Evolutionary conservation across 495 filamentous ascomycete genomes (phyloP).

Genomic region (Barbatosphaeria neglecta): DNA sequence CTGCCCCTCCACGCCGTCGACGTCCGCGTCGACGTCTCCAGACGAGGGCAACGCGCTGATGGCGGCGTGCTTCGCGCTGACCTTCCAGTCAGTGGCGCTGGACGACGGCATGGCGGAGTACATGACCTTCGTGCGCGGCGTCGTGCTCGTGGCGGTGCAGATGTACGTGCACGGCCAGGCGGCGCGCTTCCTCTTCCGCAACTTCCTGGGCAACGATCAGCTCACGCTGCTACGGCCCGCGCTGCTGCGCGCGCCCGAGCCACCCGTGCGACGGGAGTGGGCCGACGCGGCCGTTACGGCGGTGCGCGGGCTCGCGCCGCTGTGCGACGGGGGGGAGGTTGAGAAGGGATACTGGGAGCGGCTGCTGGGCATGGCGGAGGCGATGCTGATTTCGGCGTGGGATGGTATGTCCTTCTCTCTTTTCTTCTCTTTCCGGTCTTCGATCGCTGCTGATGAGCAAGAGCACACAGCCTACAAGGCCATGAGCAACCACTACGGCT

Average conservation of each 20-base stretch:
- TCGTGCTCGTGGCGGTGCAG: constrained; percentile 39
- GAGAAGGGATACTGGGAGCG: constrained; percentile 22
- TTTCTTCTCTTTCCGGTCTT: background rate
- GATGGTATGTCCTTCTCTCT: constrained; percentile 8
- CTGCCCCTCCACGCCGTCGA: background rate
- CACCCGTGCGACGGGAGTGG: constrained; percentile 21
- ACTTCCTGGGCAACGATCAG: constrained; percentile 20
- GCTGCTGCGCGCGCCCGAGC: constrained; percentile 17
- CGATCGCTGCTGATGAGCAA: background rate
- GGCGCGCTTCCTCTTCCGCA: constrained; percentile 34
- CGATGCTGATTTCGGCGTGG: constrained; percentile 19
- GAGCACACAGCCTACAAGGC: constrained; percentile 20
- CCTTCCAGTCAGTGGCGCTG: constrained; percentile 48
- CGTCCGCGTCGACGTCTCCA: background rate
- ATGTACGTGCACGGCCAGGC: constrained; percentile 33
- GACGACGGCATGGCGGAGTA: constrained; percentile 51
- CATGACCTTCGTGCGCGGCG: constrained; percentile 50
- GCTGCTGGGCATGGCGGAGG: constrained; percentile 18
- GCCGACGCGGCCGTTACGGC: constrained; percentile 21
- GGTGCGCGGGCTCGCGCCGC: constrained; percentile 21
- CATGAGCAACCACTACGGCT: constrained; percentile 26
- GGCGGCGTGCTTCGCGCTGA: constrained; percentile 47
- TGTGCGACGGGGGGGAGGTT: constrained; percentile 16
- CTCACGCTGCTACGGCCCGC: constrained; percentile 19
- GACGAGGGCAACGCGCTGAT: constrained; percentile 39